Base-by-base conservation (phyloP, 495 filamentous ascomycete genomes). In the Tuber magnatum region DNA sequence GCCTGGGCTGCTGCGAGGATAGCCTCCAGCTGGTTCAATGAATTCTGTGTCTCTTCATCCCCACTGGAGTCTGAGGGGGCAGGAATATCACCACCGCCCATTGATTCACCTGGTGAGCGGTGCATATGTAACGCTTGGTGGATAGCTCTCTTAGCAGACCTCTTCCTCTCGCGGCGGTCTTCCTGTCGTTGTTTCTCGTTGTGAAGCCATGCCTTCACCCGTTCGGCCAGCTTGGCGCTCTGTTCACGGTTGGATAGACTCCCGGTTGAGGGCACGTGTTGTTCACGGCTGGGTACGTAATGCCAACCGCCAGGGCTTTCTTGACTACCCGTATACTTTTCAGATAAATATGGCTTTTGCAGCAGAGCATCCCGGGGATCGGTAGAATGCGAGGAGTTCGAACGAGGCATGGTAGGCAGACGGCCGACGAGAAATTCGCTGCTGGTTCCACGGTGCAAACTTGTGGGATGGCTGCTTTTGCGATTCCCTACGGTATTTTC, bases 21-120 rank as follows among this genome's bases (percentile, higher is more conserved):
- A n/a, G 72, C 72, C 46, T 79, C 76, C n/a, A 79, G 71, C 42
- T 70, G 76, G 40, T 79, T 77, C 40, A 79, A 70, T 9, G 77
- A 76, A 70, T 70, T 56, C 40, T 68, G 56, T 3, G 73, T 73
- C 69, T 73, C 77, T 68, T 79, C 77, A 18, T 79, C 77, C 22
- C 76, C 72, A 16, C 77, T 79, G 28, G 77, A 79, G 68, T 75
- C 65, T 16, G 69, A 40, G 39, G 68, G 72, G 32, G 69, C 22
- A 39, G 76, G 41, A 38, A 40, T 71, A 20, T 48, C 73, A 75
- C 56, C 44, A 48, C 5, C 35, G 41, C 20, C 41, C 40, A 48
- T 51, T 51, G 56, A 41, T 32, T n/a, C 10, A 70, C 3, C 22
- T 20, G 8, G 10, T 28, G 39, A 38, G 6, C 48, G 39, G 20